Percentiles rank a stretch among this genome's conserved stretches.
Evolutionary conservation across 441 rosid species (phyloP).

Genomic region (Gossypium gossypioides): DNA sequence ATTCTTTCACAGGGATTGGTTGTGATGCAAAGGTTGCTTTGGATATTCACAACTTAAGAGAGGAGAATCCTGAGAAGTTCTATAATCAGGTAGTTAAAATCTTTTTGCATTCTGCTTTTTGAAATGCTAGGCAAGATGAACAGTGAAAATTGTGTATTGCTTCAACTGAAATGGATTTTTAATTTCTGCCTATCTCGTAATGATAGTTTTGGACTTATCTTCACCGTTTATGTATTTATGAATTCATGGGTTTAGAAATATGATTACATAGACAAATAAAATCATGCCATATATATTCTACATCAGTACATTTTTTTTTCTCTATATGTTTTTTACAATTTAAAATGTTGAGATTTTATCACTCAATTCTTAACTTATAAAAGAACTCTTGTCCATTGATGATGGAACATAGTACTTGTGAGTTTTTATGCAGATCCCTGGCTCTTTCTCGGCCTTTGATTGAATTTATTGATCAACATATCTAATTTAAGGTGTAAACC

Average conservation of each 20-base stretch:
- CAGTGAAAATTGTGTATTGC: background rate
- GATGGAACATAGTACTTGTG: background rate
- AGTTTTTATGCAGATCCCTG: background rate
- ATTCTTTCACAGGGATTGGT: conserved; percentile 58
- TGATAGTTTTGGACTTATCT: conserved; percentile 1
- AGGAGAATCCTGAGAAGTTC: conserved; percentile 93
- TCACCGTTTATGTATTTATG: background rate
- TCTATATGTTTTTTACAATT: background rate
- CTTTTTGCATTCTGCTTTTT: conserved; percentile 6
- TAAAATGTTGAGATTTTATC: background rate
- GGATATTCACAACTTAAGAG: conserved; percentile 87
- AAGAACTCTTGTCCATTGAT: background rate
- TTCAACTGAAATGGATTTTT: background rate
- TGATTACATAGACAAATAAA: background rate
- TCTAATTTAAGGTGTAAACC: background rate
- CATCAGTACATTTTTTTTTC: background rate
- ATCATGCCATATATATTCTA: background rate
- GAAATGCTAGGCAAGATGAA: conserved; percentile 10
- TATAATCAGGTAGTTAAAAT: conserved; percentile 59
- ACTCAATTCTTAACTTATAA: background rate
- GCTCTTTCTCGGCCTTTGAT: background rate
- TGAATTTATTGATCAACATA: background rate
- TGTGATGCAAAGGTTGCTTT: conserved; percentile 97
- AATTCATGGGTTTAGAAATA: background rate
- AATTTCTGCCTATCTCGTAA: background rate